Evolutionary conservation across 2,329 filamentous ascomycete species (phyloP), one percentile per base, ranked within the genome.

Genomic region (Blumeriella jaapii): DNA sequence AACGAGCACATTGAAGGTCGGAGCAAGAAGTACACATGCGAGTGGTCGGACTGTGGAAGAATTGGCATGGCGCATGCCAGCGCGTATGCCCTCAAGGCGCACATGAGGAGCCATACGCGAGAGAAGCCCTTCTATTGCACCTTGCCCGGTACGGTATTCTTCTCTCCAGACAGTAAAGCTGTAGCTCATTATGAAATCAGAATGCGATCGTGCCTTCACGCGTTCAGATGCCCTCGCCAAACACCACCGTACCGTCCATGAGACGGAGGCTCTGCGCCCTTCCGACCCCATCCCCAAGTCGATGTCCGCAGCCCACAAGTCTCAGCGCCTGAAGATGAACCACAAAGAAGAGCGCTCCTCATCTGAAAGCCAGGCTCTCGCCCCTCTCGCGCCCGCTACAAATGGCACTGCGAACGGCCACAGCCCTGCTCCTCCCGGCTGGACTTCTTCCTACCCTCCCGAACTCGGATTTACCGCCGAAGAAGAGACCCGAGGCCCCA

Each of bases 111-210:
- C 56, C 91, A 98, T 58, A 98, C 91, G 1, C 74, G 91, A 54
- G 91, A 98, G 67, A 98, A 98, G 63, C 91, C 91, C 0, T 96
- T 96, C 57, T 95, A 94, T 62, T 98, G 91, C 60, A 83, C 86
- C 18, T 62, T 98, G 25, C 91, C 91, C 38, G 89, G 87, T 93
- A 69, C 45, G 69, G 49, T 19, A 13, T 29, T 11, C 25, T 25
- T 13, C 9, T 12, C 12, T 2, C 12, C 3, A 11, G 5, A 14
- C 8, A 4, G 7, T 17, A 4, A 12, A 8, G 12, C 12, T 42
- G 43, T 32, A 31, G 48, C 56, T 41, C 51, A 51, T 6, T 15
- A 10, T 5, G 25, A 2, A 12, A 29, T 20, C 51, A 93, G 91
- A 98, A 71, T 98, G 91, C 62, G 91, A 98, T 57, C 81, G 89